Evolutionary conservation across 768 basidiomycete genomes (phyloP).

Genomic region (Rhizopogon rudus): DNA sequence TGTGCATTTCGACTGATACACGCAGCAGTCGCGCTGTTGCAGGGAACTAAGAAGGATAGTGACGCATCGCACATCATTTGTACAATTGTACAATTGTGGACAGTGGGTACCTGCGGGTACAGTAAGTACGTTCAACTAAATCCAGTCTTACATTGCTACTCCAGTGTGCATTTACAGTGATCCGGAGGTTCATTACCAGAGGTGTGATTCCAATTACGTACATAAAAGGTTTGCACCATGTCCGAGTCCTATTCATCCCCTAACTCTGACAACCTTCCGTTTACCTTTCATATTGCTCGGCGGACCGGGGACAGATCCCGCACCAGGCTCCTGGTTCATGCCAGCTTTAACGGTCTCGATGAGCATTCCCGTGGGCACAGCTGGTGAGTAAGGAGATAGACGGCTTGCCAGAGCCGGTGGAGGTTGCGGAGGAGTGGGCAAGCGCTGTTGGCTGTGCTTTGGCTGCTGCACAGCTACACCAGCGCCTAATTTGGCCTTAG

Average conservation of each 20-base stretch:
- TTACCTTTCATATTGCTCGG: conserved; percentile 59
- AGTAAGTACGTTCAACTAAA: too few relatives aligned
- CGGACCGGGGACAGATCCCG: conserved; percentile 26
- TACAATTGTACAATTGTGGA: too few relatives aligned
- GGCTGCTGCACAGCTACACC: conserved; percentile 21
- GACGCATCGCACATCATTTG: too few relatives aligned
- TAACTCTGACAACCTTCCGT: conserved; percentile 73
- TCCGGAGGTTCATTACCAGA: background rate
- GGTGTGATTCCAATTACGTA: background rate
- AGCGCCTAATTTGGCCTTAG: conserved; percentile 42
- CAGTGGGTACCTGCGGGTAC: too few relatives aligned
- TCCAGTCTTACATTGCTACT: too few relatives aligned
- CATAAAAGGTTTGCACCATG: background rate
- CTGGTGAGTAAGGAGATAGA: conserved; percentile 77
- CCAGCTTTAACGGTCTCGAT: conserved; percentile 85
- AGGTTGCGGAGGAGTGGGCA: conserved; percentile 75
- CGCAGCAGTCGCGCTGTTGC: too few relatives aligned
- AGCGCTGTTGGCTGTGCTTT: conserved; percentile 34
- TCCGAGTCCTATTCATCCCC: conserved; percentile 34
- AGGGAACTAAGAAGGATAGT: too few relatives aligned
- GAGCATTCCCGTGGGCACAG: conserved; percentile 70
- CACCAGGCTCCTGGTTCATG: conserved; percentile 58
- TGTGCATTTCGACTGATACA: too few relatives aligned
- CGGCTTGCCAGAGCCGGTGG: conserved; percentile 68
- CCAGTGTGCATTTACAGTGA: background rate